Evolutionary conservation across 1,139 yeast species (phyloP), one percentile per base, ranked within the genome.

Genomic region (Pneumocystis canis): DNA sequence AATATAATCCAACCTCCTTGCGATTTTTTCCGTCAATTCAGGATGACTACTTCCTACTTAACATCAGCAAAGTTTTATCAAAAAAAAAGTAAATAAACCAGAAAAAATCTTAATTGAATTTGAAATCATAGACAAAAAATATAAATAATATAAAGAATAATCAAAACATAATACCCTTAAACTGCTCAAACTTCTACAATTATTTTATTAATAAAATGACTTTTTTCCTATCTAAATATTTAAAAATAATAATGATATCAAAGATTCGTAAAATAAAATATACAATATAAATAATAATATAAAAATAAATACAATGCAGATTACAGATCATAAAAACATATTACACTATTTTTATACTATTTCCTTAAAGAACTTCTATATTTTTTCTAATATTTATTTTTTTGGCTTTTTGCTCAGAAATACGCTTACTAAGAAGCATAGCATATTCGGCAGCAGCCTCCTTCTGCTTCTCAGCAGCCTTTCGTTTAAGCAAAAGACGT

Each of bases 391-490:
- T 84, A 83, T 89, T 96, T 81, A 96, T 96, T 83, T 83, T 88
- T 82, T 88, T 95, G 79, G 95, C 94, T 84, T 90, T 90, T 84
- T 92, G 87, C 82, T 90, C 97, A 80, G 89, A 87, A 79, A 90
- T 87, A 82, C 97, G 94, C 84, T 89, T 82, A 77, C 98, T 97
- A 80, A 92, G 85, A 79, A 92, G 84, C 82, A 89, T 96, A 77
- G 97, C 95, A 86, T 92, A 92, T 81, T 92, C 98, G 78, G 97
- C 96, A 81, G 99, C 98, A 81, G 96, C 96, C 79, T 92, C 97
- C 89, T 95, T 89, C 83, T 89, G 96, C 77, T 88, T 89, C 84
- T 89, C 96, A 79, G 97, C 97, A 80, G 88, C 88, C 83, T 85
- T 87, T 78, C 88, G 82, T 87, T 92, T 92, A 80, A 85, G 82